Evolutionary conservation across 495 filamentous ascomycete genomes (phyloP).

Genomic region (Tetracladium marchalianum): DNA sequence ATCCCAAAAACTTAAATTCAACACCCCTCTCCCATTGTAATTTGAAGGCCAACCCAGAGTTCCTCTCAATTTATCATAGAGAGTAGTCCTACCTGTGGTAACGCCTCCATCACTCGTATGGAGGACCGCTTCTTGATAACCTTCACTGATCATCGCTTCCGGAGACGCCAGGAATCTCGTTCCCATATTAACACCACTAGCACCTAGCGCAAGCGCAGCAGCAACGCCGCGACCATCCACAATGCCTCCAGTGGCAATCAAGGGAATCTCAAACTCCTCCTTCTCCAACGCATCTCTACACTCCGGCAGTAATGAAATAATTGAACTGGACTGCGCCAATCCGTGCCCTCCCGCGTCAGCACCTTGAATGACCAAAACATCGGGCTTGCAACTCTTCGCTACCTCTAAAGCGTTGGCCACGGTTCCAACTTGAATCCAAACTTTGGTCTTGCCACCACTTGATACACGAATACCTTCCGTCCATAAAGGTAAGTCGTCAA

Average conservation of each 20-base stretch:
- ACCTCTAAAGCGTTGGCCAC: slow-evolving; percentile 43
- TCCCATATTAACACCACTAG: slow-evolving; percentile 49
- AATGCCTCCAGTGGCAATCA: slow-evolving; percentile 61
- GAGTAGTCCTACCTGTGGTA: slow-evolving; percentile 51
- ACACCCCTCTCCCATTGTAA: slow-evolving; percentile 52
- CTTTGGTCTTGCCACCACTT: slow-evolving; percentile 33
- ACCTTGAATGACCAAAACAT: slow-evolving; percentile 66
- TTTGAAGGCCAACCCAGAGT: slow-evolving; percentile 56
- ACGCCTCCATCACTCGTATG: slow-evolving; percentile 51
- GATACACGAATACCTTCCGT: slow-evolving; percentile 34
- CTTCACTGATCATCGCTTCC: slow-evolving; percentile 45
- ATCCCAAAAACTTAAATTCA: slow-evolving; percentile 53
- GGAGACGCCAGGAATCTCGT: slow-evolving; percentile 49
- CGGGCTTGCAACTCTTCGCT: slow-evolving; percentile 31
- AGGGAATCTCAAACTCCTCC: slow-evolving; percentile 26
- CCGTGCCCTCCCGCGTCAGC: slow-evolving; percentile 65
- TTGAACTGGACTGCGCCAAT: slow-evolving; percentile 35
- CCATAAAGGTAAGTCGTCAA: slow-evolving; percentile 45
- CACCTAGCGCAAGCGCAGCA: slow-evolving; percentile 52
- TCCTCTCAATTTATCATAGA: slow-evolving; percentile 64
- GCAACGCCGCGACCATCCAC: slow-evolving; percentile 47
- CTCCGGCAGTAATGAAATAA: slow-evolving; percentile 23
- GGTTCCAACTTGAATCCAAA: slow-evolving; percentile 63
- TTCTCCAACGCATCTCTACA: slow-evolving; percentile 37
- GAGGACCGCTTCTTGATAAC: slow-evolving; percentile 49